Conservation (phyloP, 2,329 filamentous ascomycete genomes). For the Xylaria digitata region DNA sequence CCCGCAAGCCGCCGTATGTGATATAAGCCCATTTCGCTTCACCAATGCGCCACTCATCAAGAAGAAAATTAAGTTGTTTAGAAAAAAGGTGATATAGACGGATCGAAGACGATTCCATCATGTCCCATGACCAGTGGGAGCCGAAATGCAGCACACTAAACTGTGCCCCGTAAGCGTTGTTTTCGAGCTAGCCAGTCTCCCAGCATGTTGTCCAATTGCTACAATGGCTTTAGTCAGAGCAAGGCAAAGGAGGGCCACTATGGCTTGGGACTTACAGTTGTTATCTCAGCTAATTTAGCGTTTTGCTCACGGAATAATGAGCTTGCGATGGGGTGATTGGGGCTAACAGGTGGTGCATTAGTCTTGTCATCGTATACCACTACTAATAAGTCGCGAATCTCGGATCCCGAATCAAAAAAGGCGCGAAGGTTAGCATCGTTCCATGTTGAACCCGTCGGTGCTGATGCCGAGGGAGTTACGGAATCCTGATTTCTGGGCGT, state of each 20-base stretch:
- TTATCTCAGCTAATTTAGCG: slow-evolving; percentile 86
- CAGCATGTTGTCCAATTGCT: slow-evolving; percentile 88
- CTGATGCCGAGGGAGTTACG: slow-evolving; percentile 65
- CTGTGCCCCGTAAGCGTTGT: slow-evolving; percentile 55
- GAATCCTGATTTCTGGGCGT: slow-evolving; percentile 59
- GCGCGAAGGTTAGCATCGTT: slow-evolving; percentile 85
- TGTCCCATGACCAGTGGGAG: slow-evolving; percentile 6
- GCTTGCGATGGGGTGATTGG: slow-evolving; percentile 86
- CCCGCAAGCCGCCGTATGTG: slow-evolving; percentile 31
- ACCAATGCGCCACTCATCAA: slow-evolving; percentile 36
- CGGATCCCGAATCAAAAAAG: slow-evolving; percentile 90
- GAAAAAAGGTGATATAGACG: slow-evolving; percentile 23
- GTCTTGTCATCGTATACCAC: slow-evolving; percentile 96
- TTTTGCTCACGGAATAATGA: slow-evolving; percentile 88
- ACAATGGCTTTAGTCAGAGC: slow-evolving; percentile 26
- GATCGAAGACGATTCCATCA: slow-evolving; percentile 23
- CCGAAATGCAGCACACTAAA: slow-evolving; percentile 22
- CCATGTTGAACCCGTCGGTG: slow-evolving; percentile 76
- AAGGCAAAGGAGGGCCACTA: slow-evolving; percentile 21
- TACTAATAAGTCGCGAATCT: slow-evolving; percentile 88
- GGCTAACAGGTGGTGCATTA: slow-evolving; percentile 79
- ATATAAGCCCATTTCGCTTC: slow-evolving; percentile 35
- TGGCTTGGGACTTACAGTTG: slow-evolving; percentile 65
- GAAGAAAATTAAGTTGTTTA: slow-evolving; percentile 23
- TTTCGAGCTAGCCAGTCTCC: slow-evolving; percentile 82